These are phyloP conservation scores for Phytopythium helicoides DNA, from an alignment of 352 stramenopile species.

Conservation along the genomic window DNA sequence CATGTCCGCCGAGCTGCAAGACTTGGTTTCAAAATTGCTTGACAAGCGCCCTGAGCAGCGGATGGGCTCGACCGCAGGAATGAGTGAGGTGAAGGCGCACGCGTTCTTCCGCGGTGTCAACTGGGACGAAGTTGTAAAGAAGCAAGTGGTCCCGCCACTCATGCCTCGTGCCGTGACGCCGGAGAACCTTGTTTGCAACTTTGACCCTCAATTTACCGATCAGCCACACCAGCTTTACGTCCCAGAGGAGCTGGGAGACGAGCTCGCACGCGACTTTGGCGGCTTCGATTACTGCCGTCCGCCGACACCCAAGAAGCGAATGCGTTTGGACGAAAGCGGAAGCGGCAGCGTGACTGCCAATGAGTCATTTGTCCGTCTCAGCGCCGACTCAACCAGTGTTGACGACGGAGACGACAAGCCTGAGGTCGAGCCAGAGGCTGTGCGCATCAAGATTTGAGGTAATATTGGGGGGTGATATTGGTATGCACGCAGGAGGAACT, in stretches of 20 bases:
- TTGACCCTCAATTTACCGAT: conserved; percentile 84
- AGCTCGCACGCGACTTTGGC: conserved; percentile 77
- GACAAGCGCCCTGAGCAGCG: conserved; percentile 84
- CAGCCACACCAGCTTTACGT: conserved; percentile 82
- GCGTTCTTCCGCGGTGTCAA: conserved; percentile 75
- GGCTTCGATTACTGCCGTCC: conserved; percentile 81
- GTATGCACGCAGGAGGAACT: too few relatives aligned
- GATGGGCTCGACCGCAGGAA: conserved; percentile 53
- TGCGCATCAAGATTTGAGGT: conserved; percentile 54
- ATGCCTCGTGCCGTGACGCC: conserved; percentile 54
- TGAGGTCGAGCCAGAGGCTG: conserved; percentile 48
- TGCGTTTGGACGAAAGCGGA: not conserved
- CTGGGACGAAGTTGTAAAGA: conserved; percentile 73
- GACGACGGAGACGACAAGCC: conserved; percentile 51
- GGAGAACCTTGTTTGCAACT: conserved; percentile 80
- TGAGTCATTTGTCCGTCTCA: conserved; percentile 9
- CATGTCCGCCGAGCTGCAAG: conserved; percentile 78
- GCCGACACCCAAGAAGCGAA: conserved; percentile 5
- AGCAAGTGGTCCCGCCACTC: conserved; percentile 57
- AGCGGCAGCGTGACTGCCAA: conserved; percentile 27
- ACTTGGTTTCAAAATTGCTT: conserved; percentile 60
- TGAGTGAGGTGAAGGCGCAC: conserved; percentile 69
- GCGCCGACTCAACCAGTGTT: conserved; percentile 18
- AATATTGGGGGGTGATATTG: not conserved
- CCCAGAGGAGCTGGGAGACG: conserved; percentile 54